Evolutionary conservation across 441 rosid species (phyloP).

Genomic region (Isatis lusitanica): DNA sequence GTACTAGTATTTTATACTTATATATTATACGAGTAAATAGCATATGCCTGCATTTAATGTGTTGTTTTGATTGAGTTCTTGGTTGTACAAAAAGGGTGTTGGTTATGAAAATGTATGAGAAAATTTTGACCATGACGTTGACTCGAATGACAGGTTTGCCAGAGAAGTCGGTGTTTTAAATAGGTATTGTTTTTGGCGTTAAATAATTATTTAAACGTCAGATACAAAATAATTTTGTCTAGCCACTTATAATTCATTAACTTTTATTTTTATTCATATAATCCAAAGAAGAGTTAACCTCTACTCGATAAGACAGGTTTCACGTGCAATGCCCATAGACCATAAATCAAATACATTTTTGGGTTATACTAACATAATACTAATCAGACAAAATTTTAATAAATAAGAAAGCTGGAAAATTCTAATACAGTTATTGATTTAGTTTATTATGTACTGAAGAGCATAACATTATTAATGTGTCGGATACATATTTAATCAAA

Average conservation of each 20-base stretch:
- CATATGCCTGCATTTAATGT: constrained; percentile 31
- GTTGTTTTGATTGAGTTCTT: constrained; percentile 20
- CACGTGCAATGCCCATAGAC: constrained; percentile 38
- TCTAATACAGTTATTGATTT: not conserved
- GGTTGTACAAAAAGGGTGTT: constrained; percentile 19
- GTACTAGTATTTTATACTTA: not conserved
- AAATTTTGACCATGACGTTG: constrained; percentile 30
- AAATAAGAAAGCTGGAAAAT: not conserved
- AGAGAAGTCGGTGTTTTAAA: constrained; percentile 41
- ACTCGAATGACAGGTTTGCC: constrained; percentile 35
- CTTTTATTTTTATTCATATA: not conserved
- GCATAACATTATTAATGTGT: not conserved
- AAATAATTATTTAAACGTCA: constrained; percentile 4
- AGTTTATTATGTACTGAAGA: not conserved
- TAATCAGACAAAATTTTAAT: not conserved
- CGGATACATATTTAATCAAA: not conserved
- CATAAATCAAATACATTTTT: constrained; percentile 23
- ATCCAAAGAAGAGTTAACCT: constrained; percentile 8
- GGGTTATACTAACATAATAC: constrained; percentile 8
- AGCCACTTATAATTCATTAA: constrained; percentile 17
- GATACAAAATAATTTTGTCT: constrained; percentile 29
- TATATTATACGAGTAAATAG: not conserved
- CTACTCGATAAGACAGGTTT: constrained; percentile 31
- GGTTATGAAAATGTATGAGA: constrained; percentile 19
- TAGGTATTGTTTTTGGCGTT: constrained; percentile 27